These are phyloP conservation scores for Suillus bovinus DNA, from an alignment of 768 basidiomycete genomes.

Conservation along the genomic window DNA sequence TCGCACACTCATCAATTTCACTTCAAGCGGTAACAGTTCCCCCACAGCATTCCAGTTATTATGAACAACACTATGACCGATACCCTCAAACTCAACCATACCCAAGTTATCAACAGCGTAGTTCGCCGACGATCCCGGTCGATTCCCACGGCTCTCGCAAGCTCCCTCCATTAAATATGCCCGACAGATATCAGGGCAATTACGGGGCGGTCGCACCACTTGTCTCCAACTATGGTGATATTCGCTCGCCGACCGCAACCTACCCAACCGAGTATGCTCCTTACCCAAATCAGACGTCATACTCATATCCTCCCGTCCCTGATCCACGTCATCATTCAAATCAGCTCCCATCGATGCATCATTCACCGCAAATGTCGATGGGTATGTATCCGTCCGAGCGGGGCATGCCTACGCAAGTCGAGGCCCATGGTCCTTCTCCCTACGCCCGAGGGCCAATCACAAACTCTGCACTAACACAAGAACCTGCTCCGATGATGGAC, in stretches of 20 bases:
- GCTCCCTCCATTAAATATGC: conserved; percentile 54
- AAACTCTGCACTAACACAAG: conserved; percentile 32
- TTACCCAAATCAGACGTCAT: conserved; percentile 40
- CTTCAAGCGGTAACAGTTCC: conserved; percentile 36
- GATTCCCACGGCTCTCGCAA: conserved; percentile 55
- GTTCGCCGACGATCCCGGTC: conserved; percentile 47
- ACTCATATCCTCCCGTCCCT: conserved; percentile 35
- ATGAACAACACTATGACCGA: conserved; percentile 61
- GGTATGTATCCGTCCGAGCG: conserved; percentile 33
- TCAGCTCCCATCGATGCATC: conserved; percentile 28
- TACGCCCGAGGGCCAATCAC: conserved; percentile 47
- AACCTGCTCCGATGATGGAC: conserved; percentile 36
- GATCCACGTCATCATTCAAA: conserved; percentile 35
- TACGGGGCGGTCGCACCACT: conserved; percentile 39
- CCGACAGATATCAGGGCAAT: conserved; percentile 49
- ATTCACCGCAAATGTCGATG: conserved; percentile 31
- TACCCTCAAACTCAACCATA: conserved; percentile 42
- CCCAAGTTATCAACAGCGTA: conserved; percentile 47
- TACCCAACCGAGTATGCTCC: conserved; percentile 57
- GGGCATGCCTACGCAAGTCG: conserved; percentile 41
- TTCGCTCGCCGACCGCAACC: conserved; percentile 65
- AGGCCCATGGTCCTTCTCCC: conserved; percentile 42
- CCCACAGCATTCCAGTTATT: conserved; percentile 47
- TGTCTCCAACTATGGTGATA: conserved; percentile 39
- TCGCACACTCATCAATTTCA: conserved; percentile 7